Evolutionary conservation across 1,139 yeast species (phyloP), one percentile per base, ranked within the genome.

Genomic region (Hemisphaericaspora subhashii): DNA sequence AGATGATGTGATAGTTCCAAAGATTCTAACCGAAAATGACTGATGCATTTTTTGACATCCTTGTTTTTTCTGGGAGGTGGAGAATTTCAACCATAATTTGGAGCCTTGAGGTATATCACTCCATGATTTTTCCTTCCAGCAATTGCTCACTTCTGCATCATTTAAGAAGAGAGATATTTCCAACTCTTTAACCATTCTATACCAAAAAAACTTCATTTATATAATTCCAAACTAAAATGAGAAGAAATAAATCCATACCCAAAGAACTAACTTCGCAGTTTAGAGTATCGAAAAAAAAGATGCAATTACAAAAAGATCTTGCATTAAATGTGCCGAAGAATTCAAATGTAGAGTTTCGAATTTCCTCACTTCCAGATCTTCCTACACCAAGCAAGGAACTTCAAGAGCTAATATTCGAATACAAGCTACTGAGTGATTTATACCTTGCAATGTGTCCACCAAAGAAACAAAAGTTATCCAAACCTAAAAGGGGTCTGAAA

Each of bases 351-450:
- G 41, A 31, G 12, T 41, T 39, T 29, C 20, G 41, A 23, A 32
- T 31, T 9, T 23, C 31, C 9, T 33, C 46, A 1, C 36, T 44
- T 12, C 47, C 47, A 10, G 16, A 14, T 4, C 29, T 46, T 7
- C 50, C 50, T 3, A 21, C 32, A 13, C 46, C 50, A 2, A 41
- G 46, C 9, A 10, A n/a, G 3, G 42, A 31, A 2, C 33, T 46
- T 18, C 40, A 36, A 22, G 22, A 35, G 8, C 33, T 46, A n/a
- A 24, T 46, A 8, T 30, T 45, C 16, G 37, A 39, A 16, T 45
- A 43, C 20, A 43, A 39, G 16, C 22, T 38, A 16, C 18, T 39
- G 5, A 38, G 25, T 35, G 40, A 33, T 11, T 22, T 33, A 15
- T 13, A 12, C 8, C 33, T 16, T 20, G 4, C 15, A 13, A 6